Evolutionary conservation across 163 green algal genomes (phyloP).

Genomic region (Trebouxiophyceae sp.): DNA sequence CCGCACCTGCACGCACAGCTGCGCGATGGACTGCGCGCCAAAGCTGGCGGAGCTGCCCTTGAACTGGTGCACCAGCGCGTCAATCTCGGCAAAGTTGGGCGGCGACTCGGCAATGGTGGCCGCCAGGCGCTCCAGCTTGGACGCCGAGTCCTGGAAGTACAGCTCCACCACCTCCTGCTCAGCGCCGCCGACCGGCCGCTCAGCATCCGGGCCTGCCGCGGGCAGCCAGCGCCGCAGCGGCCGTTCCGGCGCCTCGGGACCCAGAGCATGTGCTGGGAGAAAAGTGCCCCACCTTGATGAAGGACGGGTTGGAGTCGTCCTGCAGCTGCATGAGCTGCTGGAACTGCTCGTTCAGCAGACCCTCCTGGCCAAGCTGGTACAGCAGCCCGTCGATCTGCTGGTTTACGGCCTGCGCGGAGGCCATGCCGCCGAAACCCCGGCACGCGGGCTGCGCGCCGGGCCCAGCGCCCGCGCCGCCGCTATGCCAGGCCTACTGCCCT

Average conservation of each 20-base stretch:
- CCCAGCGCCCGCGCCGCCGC: no score
- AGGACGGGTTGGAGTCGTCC: constrained; percentile 70
- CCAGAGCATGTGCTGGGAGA: not conserved
- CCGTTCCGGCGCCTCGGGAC: not conserved
- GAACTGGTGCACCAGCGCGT: constrained; percentile 82
- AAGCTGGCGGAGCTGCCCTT: constrained; percentile 78
- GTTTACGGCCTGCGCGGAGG: no score
- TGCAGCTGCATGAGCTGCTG: constrained; percentile 63
- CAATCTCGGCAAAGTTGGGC: constrained; percentile 60
- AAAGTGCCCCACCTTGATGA: constrained; percentile 27
- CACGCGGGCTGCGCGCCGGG: no score
- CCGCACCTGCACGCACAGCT: constrained; percentile 53
- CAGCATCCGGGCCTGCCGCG: not conserved
- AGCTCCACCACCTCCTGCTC: constrained; percentile 72
- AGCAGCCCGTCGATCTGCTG: constrained; percentile 27
- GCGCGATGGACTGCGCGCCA: constrained; percentile 54
- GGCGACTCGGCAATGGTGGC: constrained; percentile 20
- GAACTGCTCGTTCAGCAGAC: constrained; percentile 74
- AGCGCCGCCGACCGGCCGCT: not conserved
- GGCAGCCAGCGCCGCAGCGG: not conserved
- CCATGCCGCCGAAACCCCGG: no score
- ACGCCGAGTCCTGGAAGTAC: constrained; percentile 68
- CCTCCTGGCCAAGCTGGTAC: constrained; percentile 24
- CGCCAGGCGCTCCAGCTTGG: constrained; percentile 50
- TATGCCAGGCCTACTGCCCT: no score